Evolutionary conservation across 176 grass and related monocot genomes (phyloP).

Genomic region (Luzula sylvatica): DNA sequence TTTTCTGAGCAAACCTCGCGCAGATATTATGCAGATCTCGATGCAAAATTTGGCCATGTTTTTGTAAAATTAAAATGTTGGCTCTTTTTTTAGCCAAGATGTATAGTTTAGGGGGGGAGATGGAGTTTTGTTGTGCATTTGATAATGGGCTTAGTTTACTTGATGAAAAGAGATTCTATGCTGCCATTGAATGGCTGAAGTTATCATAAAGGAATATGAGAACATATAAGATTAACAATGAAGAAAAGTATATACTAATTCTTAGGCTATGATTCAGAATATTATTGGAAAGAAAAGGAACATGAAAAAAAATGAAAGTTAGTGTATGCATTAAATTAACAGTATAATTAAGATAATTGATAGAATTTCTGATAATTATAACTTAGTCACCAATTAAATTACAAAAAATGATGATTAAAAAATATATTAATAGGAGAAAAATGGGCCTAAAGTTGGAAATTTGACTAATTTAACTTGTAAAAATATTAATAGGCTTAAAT

Average conservation of each 20-base stretch:
- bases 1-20: slow-evolving; percentile 33
- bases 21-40: slow-evolving; percentile 68
- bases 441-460: too few species aligned
- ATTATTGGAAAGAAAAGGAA: too few species aligned
- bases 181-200: slow-evolving; percentile 13
- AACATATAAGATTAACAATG: slow-evolving; percentile 10
- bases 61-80: background rate
- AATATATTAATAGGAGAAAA: too few species aligned
- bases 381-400: too few species aligned
- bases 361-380: too few species aligned
- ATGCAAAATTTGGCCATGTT: slow-evolving; percentile 40
- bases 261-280: too few species aligned
- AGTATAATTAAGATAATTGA: too few species aligned
- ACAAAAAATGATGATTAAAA: too few species aligned
- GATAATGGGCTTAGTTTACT: background rate
- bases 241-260: slow-evolving; percentile 13
- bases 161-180: slow-evolving; percentile 19
- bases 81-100: background rate
- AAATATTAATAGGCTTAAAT: too few species aligned
- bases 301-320: too few species aligned
- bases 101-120: background rate
- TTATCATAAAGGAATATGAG: slow-evolving; percentile 19
- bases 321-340: too few species aligned
- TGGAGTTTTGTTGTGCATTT: slow-evolving; percentile 1
- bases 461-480: too few species aligned